phyloP scores from a whole-genome alignment of 495 filamentous ascomycete species.

The Thermothielavioides terrestris region DNA sequence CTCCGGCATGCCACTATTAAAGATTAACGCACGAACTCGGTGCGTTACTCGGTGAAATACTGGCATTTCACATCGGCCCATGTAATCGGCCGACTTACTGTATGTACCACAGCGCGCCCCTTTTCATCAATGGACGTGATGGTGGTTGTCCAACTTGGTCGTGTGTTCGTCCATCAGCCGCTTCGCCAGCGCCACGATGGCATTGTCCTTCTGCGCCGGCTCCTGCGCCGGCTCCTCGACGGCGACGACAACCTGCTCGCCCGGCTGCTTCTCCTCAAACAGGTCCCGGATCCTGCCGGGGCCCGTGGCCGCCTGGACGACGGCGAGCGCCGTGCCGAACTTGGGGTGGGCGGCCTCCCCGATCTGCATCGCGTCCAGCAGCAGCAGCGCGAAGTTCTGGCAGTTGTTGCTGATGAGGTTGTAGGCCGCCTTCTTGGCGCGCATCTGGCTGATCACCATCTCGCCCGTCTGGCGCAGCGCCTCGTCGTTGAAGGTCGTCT shows the following conservation, averaged over 20 bases:
- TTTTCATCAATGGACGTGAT: background rate
- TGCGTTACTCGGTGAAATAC: too few species aligned
- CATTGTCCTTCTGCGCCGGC: constrained; percentile 5
- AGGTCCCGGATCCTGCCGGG: constrained; percentile 30
- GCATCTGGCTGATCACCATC: constrained; percentile 37
- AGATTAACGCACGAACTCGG: too few species aligned
- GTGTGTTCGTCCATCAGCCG: constrained; percentile 36
- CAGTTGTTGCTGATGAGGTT: constrained; percentile 44
- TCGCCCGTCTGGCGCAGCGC: constrained; percentile 30
- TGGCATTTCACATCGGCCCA: too few species aligned
- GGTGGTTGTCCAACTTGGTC: constrained; percentile 33
- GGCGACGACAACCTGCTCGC: constrained; percentile 15
- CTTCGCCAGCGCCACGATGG: constrained; percentile 23
- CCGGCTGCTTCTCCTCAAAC: constrained; percentile 25
- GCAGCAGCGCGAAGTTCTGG: constrained; percentile 36
- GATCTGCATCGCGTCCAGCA: constrained; percentile 38
- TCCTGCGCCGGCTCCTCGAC: too few species aligned
- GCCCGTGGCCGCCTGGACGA: constrained; percentile 34
- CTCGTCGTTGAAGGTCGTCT: constrained; percentile 40
- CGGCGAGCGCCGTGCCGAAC: constrained; percentile 35
- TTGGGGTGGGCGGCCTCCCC: constrained; percentile 22
- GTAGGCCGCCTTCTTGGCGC: constrained; percentile 31
- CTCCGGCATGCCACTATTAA: background rate
- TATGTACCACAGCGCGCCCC: background rate
- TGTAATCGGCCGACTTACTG: too few species aligned